Conservation (phyloP, 2,329 filamentous ascomycete genomes). For the Pezicula rhizophila region DNA sequence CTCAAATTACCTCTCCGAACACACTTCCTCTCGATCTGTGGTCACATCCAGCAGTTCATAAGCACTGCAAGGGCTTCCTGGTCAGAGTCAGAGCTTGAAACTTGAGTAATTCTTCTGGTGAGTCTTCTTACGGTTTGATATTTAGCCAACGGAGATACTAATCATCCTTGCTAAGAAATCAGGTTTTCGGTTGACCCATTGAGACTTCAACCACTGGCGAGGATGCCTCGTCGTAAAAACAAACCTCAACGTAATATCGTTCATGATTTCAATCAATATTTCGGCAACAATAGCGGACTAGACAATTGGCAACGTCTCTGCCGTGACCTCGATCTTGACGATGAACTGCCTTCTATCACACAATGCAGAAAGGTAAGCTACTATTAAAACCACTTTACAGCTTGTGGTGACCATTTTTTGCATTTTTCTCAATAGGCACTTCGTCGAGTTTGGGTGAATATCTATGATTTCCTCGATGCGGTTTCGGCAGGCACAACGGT, state of each 20-base stretch:
- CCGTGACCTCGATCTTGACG: slow-evolving; percentile 34
- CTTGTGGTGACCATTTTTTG: not conserved
- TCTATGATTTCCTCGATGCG: slow-evolving; percentile 40
- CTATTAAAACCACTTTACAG: not conserved
- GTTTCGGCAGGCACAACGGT: slow-evolving; percentile 22
- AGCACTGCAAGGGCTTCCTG: no score
- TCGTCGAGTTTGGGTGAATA: slow-evolving; percentile 40
- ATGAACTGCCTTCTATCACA: slow-evolving; percentile 34
- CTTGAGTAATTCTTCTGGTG: no score
- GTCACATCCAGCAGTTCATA: no score
- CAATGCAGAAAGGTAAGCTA: slow-evolving; percentile 38
- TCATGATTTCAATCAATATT: slow-evolving; percentile 15
- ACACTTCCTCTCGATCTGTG: no score
- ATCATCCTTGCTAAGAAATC: no score
- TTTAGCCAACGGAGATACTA: no score
- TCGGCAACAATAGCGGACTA: slow-evolving; percentile 24
- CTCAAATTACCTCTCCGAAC: no score
- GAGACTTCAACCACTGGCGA: no score
- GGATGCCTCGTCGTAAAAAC: not conserved
- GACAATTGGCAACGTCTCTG: slow-evolving; percentile 40
- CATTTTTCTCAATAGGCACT: slow-evolving; percentile 30
- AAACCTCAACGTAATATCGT: slow-evolving; percentile 2
- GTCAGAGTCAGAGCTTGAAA: no score
- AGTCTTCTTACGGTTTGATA: no score
- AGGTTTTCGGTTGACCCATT: no score